phyloP scores from a whole-genome alignment of 139 green algal species.

The Micractinium sp. region DNA sequence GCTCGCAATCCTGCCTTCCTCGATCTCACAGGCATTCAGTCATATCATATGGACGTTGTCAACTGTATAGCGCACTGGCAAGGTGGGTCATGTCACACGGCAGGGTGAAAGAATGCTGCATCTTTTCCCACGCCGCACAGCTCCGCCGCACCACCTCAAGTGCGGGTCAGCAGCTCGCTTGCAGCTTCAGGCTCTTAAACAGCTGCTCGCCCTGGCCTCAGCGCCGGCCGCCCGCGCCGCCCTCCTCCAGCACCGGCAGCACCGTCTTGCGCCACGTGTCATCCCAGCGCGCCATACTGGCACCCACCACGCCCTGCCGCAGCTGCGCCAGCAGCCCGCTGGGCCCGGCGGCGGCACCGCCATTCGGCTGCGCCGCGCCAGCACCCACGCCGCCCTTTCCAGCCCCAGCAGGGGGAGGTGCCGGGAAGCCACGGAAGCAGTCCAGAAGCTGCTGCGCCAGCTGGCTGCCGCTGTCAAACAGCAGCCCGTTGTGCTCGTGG shows the following conservation, averaged over 20 bases:
- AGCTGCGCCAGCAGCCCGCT: conserved; percentile 29
- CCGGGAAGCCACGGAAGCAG: conserved; percentile 62
- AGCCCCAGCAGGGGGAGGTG: neutral
- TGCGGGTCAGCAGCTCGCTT: too few relatives aligned
- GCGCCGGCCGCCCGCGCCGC: neutral
- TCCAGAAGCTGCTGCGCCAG: conserved; percentile 68
- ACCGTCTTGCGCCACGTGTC: conserved; percentile 53
- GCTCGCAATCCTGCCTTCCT: too few relatives aligned
- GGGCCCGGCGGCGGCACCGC: neutral
- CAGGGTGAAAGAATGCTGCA: too few relatives aligned
- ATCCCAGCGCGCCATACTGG: conserved; percentile 41
- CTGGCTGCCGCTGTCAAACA: conserved; percentile 74
- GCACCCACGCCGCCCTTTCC: conserved; percentile 11
- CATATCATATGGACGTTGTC: too few relatives aligned
- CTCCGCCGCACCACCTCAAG: too few relatives aligned
- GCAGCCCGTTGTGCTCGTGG: conserved; percentile 75
- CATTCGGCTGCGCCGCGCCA: neutral
- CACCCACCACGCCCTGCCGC: conserved; percentile 30
- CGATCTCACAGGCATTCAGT: too few relatives aligned
- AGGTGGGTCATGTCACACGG: too few relatives aligned
- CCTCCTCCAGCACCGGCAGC: conserved; percentile 45
- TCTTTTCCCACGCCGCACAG: too few relatives aligned
- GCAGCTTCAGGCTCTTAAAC: too few relatives aligned
- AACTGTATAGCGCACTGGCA: too few relatives aligned
- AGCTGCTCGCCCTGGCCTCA: neutral